Evolutionary conservation across 768 basidiomycete species (phyloP), one percentile per base, ranked within the genome.

Genomic region (Collybiopsis luxurians): DNA sequence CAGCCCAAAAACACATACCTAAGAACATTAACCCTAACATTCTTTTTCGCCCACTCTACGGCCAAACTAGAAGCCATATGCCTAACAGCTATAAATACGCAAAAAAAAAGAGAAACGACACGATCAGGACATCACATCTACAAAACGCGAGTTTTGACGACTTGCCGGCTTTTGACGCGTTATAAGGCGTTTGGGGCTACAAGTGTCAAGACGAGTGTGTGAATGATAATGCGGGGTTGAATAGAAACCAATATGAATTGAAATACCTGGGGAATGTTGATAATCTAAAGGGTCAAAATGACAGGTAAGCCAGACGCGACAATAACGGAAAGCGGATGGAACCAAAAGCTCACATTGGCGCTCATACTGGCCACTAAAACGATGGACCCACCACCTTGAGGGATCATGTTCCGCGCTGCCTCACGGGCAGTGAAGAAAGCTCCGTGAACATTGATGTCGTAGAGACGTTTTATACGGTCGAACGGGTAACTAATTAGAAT

Each of bases 361-460:
- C 89, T 91, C 93, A 98, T 97, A 64, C 89, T 92, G 4, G 89
- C 84, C 56, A 98, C 84, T 54, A 98, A 79, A 55, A 92, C 83
- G 65, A 98, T 90, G 55, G 86, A 87, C 0, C 94, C 92, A 36
- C 81, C 81, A 17, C 88, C 84, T 51, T 81, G 78, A 9, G 87
- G 83, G 59, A 95, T 89, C 96, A 98, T 98, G 72, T 83, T 78
- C 61, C 88, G 87, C 45, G 95, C 95, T 2, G 91, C 95, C 71
- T 98, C 95, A 26, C 96, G 87, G 10, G 96, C 96, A n/a, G 94
- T 96, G 75, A 89, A 96, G 76, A 92, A 95, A 13, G 86, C 85
- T 55, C 95, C 95, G 68, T 97, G 92, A 42, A 98, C 90, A 66
- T 98, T 98, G 77, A 98, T 84, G 65, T 94, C 92, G 67, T 89